Percentiles rank a stretch among this genome's conserved stretches.
These are phyloP conservation scores for Bretziella fagacearum DNA, from an alignment of 2,329 filamentous ascomycete species.

Conservation along the genomic window DNA sequence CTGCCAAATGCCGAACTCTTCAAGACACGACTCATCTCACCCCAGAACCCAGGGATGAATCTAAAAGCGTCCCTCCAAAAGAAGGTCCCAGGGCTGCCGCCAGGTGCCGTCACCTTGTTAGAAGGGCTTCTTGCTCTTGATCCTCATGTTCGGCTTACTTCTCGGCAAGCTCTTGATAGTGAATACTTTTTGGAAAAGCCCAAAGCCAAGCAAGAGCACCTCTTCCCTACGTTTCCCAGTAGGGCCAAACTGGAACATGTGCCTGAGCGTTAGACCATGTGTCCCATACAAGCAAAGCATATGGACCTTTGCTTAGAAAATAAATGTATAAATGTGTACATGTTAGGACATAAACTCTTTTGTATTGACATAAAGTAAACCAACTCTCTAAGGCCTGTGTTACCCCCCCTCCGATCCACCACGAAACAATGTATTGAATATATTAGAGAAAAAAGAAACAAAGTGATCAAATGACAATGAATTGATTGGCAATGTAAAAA, in stretches of 20 bases:
- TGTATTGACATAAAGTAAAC: constrained; percentile 1
- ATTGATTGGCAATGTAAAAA: not conserved
- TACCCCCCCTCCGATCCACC: constrained; percentile 1
- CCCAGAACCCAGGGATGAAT: constrained; percentile 20
- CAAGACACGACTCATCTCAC: constrained; percentile 24
- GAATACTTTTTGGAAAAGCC: constrained; percentile 81
- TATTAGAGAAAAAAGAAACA: no score
- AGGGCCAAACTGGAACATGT: constrained; percentile 78
- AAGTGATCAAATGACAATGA: no score
- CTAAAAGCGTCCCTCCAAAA: constrained; percentile 43
- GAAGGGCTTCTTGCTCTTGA: constrained; percentile 56
- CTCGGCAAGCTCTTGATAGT: constrained; percentile 58
- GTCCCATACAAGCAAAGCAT: not conserved
- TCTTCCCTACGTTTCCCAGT: constrained; percentile 95
- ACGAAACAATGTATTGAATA: no score
- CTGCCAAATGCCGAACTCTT: constrained; percentile 70
- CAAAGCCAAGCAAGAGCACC: constrained; percentile 69
- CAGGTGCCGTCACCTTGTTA: constrained; percentile 54
- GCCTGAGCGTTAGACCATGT: not conserved
- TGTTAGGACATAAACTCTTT: no score
- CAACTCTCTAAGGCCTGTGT: not conserved
- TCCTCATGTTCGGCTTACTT: constrained; percentile 52
- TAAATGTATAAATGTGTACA: no score
- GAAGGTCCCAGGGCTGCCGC: constrained; percentile 66
- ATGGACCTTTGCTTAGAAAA: no score